phyloP scores from a whole-genome alignment of 2,329 filamentous ascomycete species.

The Sarocladium kiliense region DNA sequence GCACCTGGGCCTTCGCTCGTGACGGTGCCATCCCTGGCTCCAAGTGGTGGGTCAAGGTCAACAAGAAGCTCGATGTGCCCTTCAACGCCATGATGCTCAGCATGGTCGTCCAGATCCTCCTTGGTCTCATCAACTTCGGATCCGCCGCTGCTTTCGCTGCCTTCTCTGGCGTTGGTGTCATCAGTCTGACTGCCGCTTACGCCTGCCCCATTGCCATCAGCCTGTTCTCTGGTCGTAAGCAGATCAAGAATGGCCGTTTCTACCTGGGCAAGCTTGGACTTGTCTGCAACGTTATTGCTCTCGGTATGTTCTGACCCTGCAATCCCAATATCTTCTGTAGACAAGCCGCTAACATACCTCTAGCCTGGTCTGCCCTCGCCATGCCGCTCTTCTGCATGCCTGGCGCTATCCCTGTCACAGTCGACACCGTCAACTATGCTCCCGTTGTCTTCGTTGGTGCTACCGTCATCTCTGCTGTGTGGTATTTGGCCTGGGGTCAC shows the following conservation, averaged over 20 bases:
- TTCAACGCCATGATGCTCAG: conserved; percentile 69
- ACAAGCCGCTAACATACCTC: conserved; percentile 12
- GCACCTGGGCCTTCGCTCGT: conserved; percentile 65
- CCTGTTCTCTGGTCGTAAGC: conserved; percentile 53
- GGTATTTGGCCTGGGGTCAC: conserved; percentile 67
- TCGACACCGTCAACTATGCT: conserved; percentile 64
- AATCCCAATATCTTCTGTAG: too few relatives aligned
- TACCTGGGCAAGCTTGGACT: conserved; percentile 57
- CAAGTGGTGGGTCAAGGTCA: conserved; percentile 54
- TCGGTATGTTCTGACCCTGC: conserved; percentile 50
- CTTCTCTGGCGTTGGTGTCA: conserved; percentile 66
- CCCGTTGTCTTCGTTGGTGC: conserved; percentile 69
- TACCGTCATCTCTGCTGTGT: conserved; percentile 52
- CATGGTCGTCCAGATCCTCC: conserved; percentile 58
- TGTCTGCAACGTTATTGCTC: conserved; percentile 58
- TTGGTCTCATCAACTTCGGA: conserved; percentile 66
- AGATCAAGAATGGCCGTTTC: conserved; percentile 53
- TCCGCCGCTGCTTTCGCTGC: conserved; percentile 66
- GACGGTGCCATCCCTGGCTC: conserved; percentile 65
- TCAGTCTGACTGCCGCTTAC: conserved; percentile 64
- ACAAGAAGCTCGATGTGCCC: conserved; percentile 58
- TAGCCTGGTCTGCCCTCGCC: conserved; percentile 62
- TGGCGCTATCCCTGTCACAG: conserved; percentile 53
- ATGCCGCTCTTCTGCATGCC: conserved; percentile 74
- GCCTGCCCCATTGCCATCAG: conserved; percentile 62